phyloP scores from a whole-genome alignment of 1,284 basidiomycete genomes.

The Ustilago curta region DNA sequence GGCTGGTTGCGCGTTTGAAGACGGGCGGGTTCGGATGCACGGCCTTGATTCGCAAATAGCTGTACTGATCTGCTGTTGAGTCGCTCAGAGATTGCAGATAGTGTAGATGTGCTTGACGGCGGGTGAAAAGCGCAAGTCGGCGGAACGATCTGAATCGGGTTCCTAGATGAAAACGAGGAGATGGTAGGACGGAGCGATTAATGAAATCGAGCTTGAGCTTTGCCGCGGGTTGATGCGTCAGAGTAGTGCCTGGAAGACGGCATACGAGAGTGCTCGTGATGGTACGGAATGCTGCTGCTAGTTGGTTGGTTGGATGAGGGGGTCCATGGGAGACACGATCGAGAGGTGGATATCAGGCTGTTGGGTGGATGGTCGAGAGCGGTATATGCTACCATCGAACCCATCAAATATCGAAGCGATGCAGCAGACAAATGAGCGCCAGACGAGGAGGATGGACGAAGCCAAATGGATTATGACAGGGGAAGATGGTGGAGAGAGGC shows the following conservation, averaged over 20 bases:
- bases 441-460: not conserved
- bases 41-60: not conserved
- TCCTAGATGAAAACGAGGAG: not conserved
- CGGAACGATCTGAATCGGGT: not conserved
- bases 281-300: not conserved
- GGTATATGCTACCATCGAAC: not conserved
- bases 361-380: not conserved
- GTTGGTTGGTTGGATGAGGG: not conserved
- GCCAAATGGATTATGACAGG: not conserved
- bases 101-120: not conserved
- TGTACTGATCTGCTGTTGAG: not conserved
- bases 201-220: not conserved
- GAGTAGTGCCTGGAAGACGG: not conserved
- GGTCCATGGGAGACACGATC: not conserved
- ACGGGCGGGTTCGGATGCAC: too few relatives aligned
- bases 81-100: not conserved
- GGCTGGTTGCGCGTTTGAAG: too few relatives aligned
- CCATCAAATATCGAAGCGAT: not conserved
- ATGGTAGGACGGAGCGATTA: not conserved
- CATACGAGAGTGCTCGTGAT: not conserved
- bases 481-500: constrained; percentile 2
- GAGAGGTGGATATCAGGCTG: not conserved
- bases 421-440: not conserved
- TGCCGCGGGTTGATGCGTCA: not conserved
- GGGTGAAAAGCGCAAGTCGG: not conserved